A percentile compares a stretch with the other conserved stretches of the same genome.
Evolutionary conservation across 2,329 filamentous ascomycete genomes (phyloP).

Genomic region (Penicillium fuscoglaucum): DNA sequence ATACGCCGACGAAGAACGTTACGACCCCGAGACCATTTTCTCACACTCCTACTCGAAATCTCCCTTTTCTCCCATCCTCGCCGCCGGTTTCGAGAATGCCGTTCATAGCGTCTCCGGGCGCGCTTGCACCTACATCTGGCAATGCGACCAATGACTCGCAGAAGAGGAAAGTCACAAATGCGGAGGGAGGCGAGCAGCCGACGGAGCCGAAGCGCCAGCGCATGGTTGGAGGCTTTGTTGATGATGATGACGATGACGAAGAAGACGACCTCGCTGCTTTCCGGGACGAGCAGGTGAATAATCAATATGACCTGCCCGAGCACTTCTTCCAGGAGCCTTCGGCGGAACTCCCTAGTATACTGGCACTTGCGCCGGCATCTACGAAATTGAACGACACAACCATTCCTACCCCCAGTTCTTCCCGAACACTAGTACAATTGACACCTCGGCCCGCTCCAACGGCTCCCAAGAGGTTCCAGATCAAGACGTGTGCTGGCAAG

Average conservation of each 20-base stretch:
- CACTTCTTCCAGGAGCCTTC: constrained; percentile 19
- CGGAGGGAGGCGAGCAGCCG: constrained; percentile 27
- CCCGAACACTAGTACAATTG: constrained; percentile 8
- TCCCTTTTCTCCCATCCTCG: constrained; percentile 34
- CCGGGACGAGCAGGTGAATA: constrained; percentile 32
- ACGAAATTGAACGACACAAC: background rate
- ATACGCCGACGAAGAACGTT: constrained; percentile 40
- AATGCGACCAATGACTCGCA: constrained; percentile 37
- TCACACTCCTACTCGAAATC: constrained; percentile 15
- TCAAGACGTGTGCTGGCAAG: constrained; percentile 53
- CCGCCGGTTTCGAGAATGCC: constrained; percentile 40
- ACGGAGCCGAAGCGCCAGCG: constrained; percentile 43
- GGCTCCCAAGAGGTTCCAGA: constrained; percentile 28
- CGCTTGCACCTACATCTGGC: constrained; percentile 39
- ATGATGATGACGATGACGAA: constrained; percentile 42
- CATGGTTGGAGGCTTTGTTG: constrained; percentile 44
- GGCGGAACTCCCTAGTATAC: constrained; percentile 17
- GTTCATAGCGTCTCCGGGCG: constrained; percentile 44
- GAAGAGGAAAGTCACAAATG: constrained; percentile 43
- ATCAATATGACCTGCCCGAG: constrained; percentile 33
- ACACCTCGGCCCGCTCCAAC: constrained; percentile 17
- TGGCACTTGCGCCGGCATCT: constrained; percentile 8
- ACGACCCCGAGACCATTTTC: constrained; percentile 15
- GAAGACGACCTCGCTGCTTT: constrained; percentile 32
- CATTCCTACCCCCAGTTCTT: constrained; percentile 4